A percentile compares a stretch with the other conserved stretches of the same genome.
phyloP scores from a whole-genome alignment of 2,329 filamentous ascomycete genomes.

The Eurotiales sp. region DNA sequence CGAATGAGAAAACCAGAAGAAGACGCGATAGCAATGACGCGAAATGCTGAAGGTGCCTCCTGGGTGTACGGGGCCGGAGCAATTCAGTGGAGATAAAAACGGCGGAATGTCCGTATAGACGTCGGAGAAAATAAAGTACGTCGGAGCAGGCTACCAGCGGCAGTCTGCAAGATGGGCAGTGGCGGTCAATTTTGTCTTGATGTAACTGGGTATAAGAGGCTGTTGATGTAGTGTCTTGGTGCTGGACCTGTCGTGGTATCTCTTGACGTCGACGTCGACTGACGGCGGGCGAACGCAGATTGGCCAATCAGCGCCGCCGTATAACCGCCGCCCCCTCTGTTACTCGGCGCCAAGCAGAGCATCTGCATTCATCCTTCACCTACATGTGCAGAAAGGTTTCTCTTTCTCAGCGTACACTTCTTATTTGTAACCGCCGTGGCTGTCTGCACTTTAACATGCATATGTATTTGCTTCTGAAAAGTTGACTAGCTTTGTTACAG shows the following conservation, averaged over 20 bases:
- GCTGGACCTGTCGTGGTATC: neutral
- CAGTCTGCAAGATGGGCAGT: neutral
- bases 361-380: too few relatives aligned
- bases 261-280: constrained; percentile 7
- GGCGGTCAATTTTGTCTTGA: neutral
- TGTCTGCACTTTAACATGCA: neutral
- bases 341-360: constrained; percentile 4
- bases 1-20: too few relatives aligned
- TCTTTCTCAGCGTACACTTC: too few relatives aligned
- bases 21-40: neutral
- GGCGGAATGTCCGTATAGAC: neutral
- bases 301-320: constrained; percentile 5
- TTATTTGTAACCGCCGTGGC: too few relatives aligned
- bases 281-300: constrained; percentile 2
- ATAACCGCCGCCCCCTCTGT: constrained; percentile 8
- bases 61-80: too few relatives aligned
- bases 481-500: too few relatives aligned
- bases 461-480: too few relatives aligned
- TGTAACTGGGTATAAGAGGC: too few relatives aligned
- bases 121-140: neutral
- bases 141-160: too few relatives aligned
- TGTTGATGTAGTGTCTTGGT: too few relatives aligned
- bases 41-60: too few relatives aligned
- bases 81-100: neutral
- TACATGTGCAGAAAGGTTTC: too few relatives aligned